Base-by-base conservation (phyloP, 2,329 filamentous ascomycete species). In the Onygena corvina region DNA sequence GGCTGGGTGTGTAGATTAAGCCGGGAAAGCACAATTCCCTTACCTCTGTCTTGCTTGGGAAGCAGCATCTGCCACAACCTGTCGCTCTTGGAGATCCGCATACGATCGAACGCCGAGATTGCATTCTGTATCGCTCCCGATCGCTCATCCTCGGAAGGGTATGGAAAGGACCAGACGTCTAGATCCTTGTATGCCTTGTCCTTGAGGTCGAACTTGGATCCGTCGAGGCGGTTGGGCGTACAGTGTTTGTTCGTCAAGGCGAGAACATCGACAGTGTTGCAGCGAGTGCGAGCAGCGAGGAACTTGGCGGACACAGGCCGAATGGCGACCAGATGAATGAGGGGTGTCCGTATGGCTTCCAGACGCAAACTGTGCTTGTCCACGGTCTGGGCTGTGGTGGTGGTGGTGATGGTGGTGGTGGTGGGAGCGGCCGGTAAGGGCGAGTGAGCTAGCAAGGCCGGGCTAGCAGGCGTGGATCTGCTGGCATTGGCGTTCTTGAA, bases 41-140 rank as follows among this genome's bases (percentile, higher is more conserved):
- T 79, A 38, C 76, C 76, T 54, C 79, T 72, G 57, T 82, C 77
- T 46, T 76, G 71, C 57, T 72, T 72, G 5, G 76, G 76, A 49
- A 82, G 68, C 51, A 83, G 66, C 55, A 69, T 69, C 63, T 83
- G 78, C 79, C 79, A 83, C 16, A 77, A 64, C 58, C 75, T 75
- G 58, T 82, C 79, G 31, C 75, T 71, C 54, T 76, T 76, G 4
- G 74, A 72, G 14, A 82, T 65, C 23, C 79, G 71, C 63, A 76
- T 70, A 48, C 79, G 72, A 62, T 83, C 79, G 60, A 77, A 82
- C 36, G 79, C 77, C 48, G 73, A 74, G 57, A 81, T 74, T 48
- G 79, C 77, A 62, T 76, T 76, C 54, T 80, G 74, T 57, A 82
- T 76, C 23, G 77, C 79, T 48, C 72, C 66, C 53, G 80, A 69